Evolutionary conservation across 129 eudicot species (phyloP).

Genomic region (Artemisia annua): DNA sequence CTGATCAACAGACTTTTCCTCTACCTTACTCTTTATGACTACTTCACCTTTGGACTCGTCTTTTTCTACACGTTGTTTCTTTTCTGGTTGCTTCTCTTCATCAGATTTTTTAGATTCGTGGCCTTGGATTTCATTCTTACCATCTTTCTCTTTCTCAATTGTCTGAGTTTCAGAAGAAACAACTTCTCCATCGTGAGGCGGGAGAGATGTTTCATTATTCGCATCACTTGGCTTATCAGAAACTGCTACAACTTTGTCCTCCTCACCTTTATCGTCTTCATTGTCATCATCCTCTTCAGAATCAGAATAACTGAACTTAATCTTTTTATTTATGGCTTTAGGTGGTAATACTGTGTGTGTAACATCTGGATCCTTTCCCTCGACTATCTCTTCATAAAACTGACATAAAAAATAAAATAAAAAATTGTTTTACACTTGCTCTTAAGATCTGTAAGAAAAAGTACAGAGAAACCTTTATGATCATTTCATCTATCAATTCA

Average conservation of each 20-base stretch:
- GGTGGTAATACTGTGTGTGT: constrained; percentile 31
- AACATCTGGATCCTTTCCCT: constrained; percentile 46
- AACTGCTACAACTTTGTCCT: constrained; percentile 34
- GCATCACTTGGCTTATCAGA: constrained; percentile 16
- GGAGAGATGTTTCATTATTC: constrained; percentile 19
- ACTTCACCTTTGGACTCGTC: constrained; percentile 33
- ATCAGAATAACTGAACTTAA: constrained; percentile 71
- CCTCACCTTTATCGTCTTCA: constrained; percentile 33
- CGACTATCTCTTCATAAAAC: constrained; percentile 84
- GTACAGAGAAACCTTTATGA: no score
- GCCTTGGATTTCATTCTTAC: constrained; percentile 19
- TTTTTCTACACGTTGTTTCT: constrained; percentile 61
- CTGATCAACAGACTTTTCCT: constrained; percentile 71
- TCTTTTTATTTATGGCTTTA: constrained; percentile 70
- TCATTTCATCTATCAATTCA: no score
- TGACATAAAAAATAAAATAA: constrained; percentile 16
- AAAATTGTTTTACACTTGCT: neutral
- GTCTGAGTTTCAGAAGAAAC: constrained; percentile 25
- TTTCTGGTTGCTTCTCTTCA: constrained; percentile 54
- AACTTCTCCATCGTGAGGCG: constrained; percentile 19
- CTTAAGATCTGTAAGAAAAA: neutral
- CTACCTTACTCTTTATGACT: constrained; percentile 31
- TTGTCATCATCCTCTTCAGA: constrained; percentile 55
- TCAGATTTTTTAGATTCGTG: constrained; percentile 20
- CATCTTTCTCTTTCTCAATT: constrained; percentile 29